Percentiles rank a stretch among this genome's conserved stretches.
Evolutionary conservation across 768 basidiomycete species (phyloP).

Genomic region (Russula sp.): DNA sequence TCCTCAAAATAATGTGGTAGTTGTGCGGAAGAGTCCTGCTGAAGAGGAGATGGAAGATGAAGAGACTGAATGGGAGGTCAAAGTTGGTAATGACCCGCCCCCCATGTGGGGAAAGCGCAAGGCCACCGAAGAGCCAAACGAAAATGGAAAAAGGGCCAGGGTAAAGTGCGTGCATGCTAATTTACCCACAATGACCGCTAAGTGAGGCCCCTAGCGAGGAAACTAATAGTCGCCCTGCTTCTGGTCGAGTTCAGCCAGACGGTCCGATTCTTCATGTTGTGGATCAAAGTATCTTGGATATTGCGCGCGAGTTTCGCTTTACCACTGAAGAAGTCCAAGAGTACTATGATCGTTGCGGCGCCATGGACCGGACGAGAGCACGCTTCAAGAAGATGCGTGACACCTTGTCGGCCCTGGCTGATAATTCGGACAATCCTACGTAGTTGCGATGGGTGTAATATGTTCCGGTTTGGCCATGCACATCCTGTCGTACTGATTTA

Average conservation of each 20-base stretch:
- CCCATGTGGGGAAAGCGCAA: conserved; percentile 67
- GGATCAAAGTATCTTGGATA: conserved; percentile 55
- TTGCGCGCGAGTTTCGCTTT: conserved; percentile 64
- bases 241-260: conserved; percentile 6
- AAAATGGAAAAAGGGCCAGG: conserved; percentile 37
- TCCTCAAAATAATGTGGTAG: conserved; percentile 21
- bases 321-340: conserved; percentile 71
- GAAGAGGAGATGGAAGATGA: conserved; percentile 67
- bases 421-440: conserved; percentile 9
- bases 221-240: not conserved
- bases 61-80: conserved; percentile 59
- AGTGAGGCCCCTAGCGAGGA: not conserved
- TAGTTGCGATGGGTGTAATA: not conserved
- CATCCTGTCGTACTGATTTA: not conserved
- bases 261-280: conserved; percentile 45
- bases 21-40: conserved; percentile 38
- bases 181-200: not conserved
- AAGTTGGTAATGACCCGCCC: conserved; percentile 52
- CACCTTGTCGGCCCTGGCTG: conserved; percentile 23
- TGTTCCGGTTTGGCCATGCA: not conserved
- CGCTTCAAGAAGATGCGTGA: conserved; percentile 67
- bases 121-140: conserved; percentile 31
- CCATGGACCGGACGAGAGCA: conserved; percentile 55
- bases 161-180: conserved; percentile 31
- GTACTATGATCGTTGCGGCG: conserved; percentile 66